phyloP scores from a whole-genome alignment of 2,329 filamentous ascomycete genomes.

The Aspergillus sp. region DNA sequence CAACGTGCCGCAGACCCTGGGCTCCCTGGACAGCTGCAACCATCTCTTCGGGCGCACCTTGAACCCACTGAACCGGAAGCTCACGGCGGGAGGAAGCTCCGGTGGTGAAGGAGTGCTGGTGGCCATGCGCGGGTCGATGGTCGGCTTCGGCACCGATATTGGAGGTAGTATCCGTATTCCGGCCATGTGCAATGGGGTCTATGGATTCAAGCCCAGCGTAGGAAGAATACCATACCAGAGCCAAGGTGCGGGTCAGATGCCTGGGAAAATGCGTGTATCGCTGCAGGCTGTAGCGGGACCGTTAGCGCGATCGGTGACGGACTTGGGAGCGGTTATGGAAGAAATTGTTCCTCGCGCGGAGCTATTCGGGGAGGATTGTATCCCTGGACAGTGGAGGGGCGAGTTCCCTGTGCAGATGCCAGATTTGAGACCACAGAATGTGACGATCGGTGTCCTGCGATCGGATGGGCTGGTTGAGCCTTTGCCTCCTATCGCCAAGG shows the following conservation, averaged over 20 bases:
- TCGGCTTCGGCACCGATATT: conserved; percentile 65
- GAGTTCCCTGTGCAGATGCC: conserved; percentile 20
- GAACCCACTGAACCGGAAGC: conserved; percentile 61
- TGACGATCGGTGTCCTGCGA: conserved; percentile 44
- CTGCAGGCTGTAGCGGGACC: conserved; percentile 50
- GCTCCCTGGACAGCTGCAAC: conserved; percentile 56
- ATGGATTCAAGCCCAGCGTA: conserved; percentile 51
- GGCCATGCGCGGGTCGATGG: conserved; percentile 56
- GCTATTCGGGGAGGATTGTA: conserved; percentile 52
- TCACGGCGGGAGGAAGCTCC: conserved; percentile 64
- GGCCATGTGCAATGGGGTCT: conserved; percentile 53
- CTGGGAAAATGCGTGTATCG: conserved; percentile 51
- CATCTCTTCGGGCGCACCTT: conserved; percentile 62
- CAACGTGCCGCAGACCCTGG: conserved; percentile 62
- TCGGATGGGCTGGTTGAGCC: conserved; percentile 41
- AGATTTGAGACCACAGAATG: conserved; percentile 26
- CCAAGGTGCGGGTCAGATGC: conserved; percentile 48
- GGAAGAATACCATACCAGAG: conserved; percentile 53
- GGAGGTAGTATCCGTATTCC: conserved; percentile 48
- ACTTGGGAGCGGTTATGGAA: conserved; percentile 49
- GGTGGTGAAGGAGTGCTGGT: conserved; percentile 65
- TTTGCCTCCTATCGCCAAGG: conserved; percentile 40
- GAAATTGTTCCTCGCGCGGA: conserved; percentile 53
- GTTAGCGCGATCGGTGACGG: conserved; percentile 39
- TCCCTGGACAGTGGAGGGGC: conserved; percentile 43